Base-by-base conservation (phyloP, 2,329 filamentous ascomycete species). In the Fusarium sp. region DNA sequence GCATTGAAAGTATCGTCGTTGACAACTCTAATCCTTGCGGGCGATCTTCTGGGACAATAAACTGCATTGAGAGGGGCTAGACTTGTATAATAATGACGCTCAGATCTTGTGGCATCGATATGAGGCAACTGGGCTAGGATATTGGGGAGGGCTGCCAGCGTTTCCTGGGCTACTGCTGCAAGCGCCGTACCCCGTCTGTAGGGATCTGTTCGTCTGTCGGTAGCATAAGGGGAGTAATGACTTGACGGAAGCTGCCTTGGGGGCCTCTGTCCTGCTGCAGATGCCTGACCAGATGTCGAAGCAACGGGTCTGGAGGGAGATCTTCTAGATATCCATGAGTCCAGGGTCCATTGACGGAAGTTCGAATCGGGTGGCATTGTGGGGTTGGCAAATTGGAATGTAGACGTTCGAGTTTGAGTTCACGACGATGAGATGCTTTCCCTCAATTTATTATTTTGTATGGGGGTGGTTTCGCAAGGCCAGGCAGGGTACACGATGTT, bases 1-100 rank as follows among this genome's bases (percentile, higher is more conserved):
- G 83, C 85, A 70, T 90, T 86, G 70, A 89, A 83, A 1, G 85
- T 85, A 71, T 91, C 89, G 20, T 83, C 81, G 70, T 89, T 84
- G 58, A 89, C 71, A 40, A 91, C 84, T 27, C 79, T 80, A 70
- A 91, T 76, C 20, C 66, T 58, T 5, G 76, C 61, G 4, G 77
- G 65, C 8, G 75, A 69, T 41, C 81, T 78, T 6, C 71, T 74
- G 1, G 87, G 87, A 63, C 84, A 87, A 45, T 81, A 77, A 5
- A 74, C 67, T 2, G 77, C 61, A 20, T 81, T 75, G 14, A 90
- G 81, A 1, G 74, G 75, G 7, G 81, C 78, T 3, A 83, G 76
- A 9, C 75, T 76, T 30, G 78, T 74, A 24, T 80, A 75, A 34
- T 79, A 77, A 56, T 83, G 63, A 72, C 77, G 69, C 76, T 82